Evolutionary conservation across 805 yeast species (phyloP).

Genomic region (Cyberlindnera japonica): DNA sequence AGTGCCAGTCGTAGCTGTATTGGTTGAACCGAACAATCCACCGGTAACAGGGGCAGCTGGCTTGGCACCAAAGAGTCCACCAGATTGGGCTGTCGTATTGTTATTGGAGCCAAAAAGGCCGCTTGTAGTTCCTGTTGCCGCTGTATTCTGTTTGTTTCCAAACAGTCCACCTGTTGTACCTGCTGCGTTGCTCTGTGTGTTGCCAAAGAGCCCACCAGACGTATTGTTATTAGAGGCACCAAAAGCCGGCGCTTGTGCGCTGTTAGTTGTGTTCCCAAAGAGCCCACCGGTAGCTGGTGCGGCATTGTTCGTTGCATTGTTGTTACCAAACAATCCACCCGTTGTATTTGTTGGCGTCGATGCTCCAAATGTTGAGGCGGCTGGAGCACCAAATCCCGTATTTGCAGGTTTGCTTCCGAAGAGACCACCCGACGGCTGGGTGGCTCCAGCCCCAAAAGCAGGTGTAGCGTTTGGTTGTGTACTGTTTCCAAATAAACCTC

Average conservation of each 20-base stretch:
- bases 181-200: conserved; percentile 1
- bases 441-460: background rate
- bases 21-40: conserved; percentile 38
- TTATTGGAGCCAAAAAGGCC: conserved; percentile 31
- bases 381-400: conserved; percentile 5
- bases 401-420: conserved; percentile 13
- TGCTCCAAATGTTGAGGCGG: conserved; percentile 1
- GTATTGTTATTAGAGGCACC: conserved; percentile 12
- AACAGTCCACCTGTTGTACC: conserved; percentile 24
- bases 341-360: conserved; percentile 22
- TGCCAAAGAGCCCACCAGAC: conserved; percentile 12
- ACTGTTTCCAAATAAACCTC: background rate
- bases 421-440: conserved; percentile 17
- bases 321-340: conserved; percentile 20
- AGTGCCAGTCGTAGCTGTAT: conserved; percentile 5
- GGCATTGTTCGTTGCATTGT: conserved; percentile 5
- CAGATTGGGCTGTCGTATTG: conserved; percentile 28
- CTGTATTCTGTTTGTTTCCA: background rate
- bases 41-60: conserved; percentile 19
- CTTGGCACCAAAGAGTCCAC: conserved; percentile 25
- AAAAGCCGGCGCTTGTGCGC: conserved; percentile 16
- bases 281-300: conserved; percentile 2
- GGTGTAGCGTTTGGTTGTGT: background rate
- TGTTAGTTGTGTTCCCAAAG: conserved; percentile 3
- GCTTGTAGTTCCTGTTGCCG: conserved; percentile 22